Base-by-base conservation (phyloP, 2,329 filamentous ascomycete species). In the Ascochyta lentis region DNA sequence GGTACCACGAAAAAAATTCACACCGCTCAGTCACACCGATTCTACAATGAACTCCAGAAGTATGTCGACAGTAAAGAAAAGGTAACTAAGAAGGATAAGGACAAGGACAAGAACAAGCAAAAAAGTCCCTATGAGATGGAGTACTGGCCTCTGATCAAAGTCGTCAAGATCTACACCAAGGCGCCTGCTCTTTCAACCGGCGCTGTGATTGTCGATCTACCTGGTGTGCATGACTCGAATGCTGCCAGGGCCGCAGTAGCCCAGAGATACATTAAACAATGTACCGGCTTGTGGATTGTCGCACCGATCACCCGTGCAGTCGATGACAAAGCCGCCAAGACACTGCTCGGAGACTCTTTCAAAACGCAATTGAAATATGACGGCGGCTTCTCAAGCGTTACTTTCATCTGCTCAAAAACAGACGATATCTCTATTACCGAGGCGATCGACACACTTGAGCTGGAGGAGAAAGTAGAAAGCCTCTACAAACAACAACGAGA, bases 401-500 rank as follows among this genome's bases (percentile, higher is more conserved):
- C 83, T 0, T 88, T 88, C 56, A 83, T 89, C 13, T 88, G 85
- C 64, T 82, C 79, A 15, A 88, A 88, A 65, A 86, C 84, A 0
- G 86, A 89, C 64, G 84, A 88, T 39, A 85, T 88, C 8, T 80
- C 76, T 7, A 70, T 80, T 4, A 77, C 70, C 0, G 80, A 84
- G 51, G 79, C 78, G 4, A 66, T 72, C 4, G 71, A 77, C 4
- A 74, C 69, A 26, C 68, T 81, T 33, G 64, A 67, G 4, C 65
- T 79, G 1, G 69, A 76, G 8, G 70, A 73, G 12, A 54, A 71
- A 38, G 65, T 76, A 2, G 56, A 64, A 12, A 54, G 60, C 2
- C 61, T 73, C 6, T 63, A 67, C 2, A 70, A 76, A 1, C 64
- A 72, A 39, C 35, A 60, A 3, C 41, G 62, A 0, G 48, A 52